These are phyloP conservation scores for Auricularia cornea DNA, from an alignment of 768 basidiomycete species.

Conservation along the genomic window DNA sequence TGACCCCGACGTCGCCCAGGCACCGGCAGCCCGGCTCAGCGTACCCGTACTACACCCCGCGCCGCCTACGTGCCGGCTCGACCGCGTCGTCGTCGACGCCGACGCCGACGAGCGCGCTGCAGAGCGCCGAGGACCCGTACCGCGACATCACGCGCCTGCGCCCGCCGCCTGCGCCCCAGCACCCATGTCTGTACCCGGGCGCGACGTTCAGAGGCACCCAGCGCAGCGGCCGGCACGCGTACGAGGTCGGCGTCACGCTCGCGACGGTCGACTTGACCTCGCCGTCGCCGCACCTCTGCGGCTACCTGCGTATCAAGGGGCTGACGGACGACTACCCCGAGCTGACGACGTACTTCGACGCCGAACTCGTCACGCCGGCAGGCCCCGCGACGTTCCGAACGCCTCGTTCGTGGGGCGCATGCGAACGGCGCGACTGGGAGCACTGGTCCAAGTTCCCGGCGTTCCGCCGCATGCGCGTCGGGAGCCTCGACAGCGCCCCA, in stretches of 20 bases:
- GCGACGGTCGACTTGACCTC: slow-evolving; percentile 29
- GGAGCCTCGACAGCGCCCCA: not conserved
- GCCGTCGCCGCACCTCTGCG: slow-evolving; percentile 64
- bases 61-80: not conserved
- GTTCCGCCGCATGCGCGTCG: slow-evolving; percentile 58
- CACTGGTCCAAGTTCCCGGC: slow-evolving; percentile 94
- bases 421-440: slow-evolving; percentile 82
- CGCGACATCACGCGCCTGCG: slow-evolving; percentile 71
- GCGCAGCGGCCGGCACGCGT: slow-evolving; percentile 87
- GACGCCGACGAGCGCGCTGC: not conserved
- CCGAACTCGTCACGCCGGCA: slow-evolving; percentile 65
- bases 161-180: slow-evolving; percentile 60
- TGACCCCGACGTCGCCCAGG: no score
- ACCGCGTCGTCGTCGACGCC: not conserved
- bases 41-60: not conserved
- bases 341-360: slow-evolving; percentile 93
- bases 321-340: slow-evolving; percentile 93
- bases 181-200: slow-evolving; percentile 73
- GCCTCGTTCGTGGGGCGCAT: slow-evolving; percentile 74
- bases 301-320: slow-evolving; percentile 87
- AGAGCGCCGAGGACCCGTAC: slow-evolving; percentile 36
- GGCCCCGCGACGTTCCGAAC: slow-evolving; percentile 70
- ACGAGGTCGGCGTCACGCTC: slow-evolving; percentile 89
- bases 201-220: slow-evolving; percentile 86
- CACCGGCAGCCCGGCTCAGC: not conserved